Percentiles rank a stretch among this genome's conserved stretches.
phyloP scores from a whole-genome alignment of 1,139 yeast species.

The Hanseniaspora uvarum region DNA sequence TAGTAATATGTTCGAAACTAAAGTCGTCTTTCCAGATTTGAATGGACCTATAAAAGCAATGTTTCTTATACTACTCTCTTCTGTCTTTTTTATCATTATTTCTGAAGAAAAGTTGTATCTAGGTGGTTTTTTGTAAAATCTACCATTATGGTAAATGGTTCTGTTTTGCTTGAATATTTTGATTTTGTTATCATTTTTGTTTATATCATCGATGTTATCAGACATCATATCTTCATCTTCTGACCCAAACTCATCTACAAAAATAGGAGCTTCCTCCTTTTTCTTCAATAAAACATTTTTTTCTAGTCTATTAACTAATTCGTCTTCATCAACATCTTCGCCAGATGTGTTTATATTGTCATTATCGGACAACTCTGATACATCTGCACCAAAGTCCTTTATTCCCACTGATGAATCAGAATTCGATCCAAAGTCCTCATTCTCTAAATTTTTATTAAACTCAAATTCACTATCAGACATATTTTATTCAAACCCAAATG shows the following conservation, averaged over 20 bases:
- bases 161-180: constrained; percentile 5
- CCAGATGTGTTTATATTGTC: constrained; percentile 2
- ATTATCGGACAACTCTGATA: constrained; percentile 12
- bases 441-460: neutral
- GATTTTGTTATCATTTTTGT: constrained; percentile 7
- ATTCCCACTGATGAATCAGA: constrained; percentile 15
- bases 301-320: neutral
- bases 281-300: neutral
- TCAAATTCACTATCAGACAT: constrained; percentile 7
- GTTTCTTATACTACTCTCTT: constrained; percentile 53
- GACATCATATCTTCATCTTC: neutral
- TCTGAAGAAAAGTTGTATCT: constrained; percentile 37
- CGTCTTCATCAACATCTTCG: neutral
- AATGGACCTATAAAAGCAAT: constrained; percentile 73
- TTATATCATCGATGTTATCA: constrained; percentile 5
- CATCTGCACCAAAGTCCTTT: constrained; percentile 14
- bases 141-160: constrained; percentile 10
- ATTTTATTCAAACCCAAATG: too few species aligned
- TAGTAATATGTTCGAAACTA: constrained; percentile 26
- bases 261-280: constrained; percentile 1
- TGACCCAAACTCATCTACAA: constrained; percentile 12
- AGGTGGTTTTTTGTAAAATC: constrained; percentile 39
- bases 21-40: constrained; percentile 80
- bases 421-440: neutral
- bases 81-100: constrained; percentile 37